Percentiles rank a stretch among this genome's conserved stretches.
Evolutionary conservation across 768 basidiomycete genomes (phyloP).

Genomic region (Lactarius vividus): DNA sequence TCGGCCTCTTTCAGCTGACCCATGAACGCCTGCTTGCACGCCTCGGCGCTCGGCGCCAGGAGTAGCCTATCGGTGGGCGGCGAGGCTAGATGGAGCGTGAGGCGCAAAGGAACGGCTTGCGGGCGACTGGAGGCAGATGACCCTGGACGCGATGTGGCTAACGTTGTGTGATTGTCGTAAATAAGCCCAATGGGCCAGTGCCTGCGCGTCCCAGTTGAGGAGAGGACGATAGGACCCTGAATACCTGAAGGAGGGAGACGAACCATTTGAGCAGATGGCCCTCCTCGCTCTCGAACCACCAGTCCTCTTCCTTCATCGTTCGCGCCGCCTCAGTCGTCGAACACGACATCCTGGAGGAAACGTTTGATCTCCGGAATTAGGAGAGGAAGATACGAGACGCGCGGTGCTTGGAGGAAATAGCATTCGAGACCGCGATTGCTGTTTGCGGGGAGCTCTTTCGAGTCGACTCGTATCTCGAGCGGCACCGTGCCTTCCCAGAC

Average conservation of each 20-base stretch:
- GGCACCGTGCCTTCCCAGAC: conserved; percentile 92
- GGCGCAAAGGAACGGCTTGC: conserved; percentile 59
- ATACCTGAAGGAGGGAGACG: neutral
- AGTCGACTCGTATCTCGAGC: conserved; percentile 83
- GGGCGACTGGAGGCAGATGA: conserved; percentile 42
- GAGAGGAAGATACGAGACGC: conserved; percentile 91
- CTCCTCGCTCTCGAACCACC: conserved; percentile 96
- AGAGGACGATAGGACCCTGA: neutral
- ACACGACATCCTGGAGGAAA: conserved; percentile 88
- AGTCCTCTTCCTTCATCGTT: conserved; percentile 79
- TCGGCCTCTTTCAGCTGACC: conserved; percentile 96
- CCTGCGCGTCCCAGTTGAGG: conserved; percentile 46
- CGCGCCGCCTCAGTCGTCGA: conserved; percentile 82
- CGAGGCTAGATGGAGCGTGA: conserved; percentile 83
- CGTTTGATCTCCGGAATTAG: conserved; percentile 84
- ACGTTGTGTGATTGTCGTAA: conserved; percentile 80
- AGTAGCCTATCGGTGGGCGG: conserved; percentile 87
- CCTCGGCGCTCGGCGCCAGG: conserved; percentile 73
- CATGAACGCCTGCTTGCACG: conserved; percentile 94
- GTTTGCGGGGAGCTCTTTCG: conserved; percentile 86
- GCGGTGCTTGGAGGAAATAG: conserved; percentile 87
- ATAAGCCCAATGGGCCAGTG: conserved; percentile 97
- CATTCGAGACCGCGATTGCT: conserved; percentile 87
- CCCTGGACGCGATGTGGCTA: conserved; percentile 49
- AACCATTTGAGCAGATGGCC: conserved; percentile 86